A percentile compares a stretch with the other conserved stretches of the same genome.
These are phyloP conservation scores for Castanopsis chinensis DNA, from an alignment of 306 rosid genomes.

Conservation along the genomic window DNA sequence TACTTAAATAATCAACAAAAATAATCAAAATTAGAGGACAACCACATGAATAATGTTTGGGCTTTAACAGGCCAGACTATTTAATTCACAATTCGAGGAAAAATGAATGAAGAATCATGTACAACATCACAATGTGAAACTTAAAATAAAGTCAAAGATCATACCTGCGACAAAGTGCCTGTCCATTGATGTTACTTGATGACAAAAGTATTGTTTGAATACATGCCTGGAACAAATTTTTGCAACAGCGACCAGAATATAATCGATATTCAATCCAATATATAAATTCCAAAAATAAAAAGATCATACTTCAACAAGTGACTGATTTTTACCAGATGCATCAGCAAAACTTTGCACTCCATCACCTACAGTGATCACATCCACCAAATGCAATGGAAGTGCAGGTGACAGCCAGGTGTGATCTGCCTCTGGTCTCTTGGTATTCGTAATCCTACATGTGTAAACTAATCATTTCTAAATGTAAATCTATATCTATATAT, in stretches of 20 bases:
- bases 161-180: constrained; percentile 68
- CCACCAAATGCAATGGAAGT: constrained; percentile 83
- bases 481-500: too few species aligned
- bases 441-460: constrained; percentile 57
- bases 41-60: neutral
- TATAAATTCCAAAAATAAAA: constrained; percentile 1
- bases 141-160: constrained; percentile 27
- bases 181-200: constrained; percentile 60
- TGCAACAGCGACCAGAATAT: constrained; percentile 5
- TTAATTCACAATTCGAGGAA: constrained; percentile 3
- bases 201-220: constrained; percentile 56
- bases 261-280: constrained; percentile 10
- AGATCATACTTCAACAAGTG: constrained; percentile 11
- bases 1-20: neutral
- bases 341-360: constrained; percentile 57
- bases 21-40: neutral
- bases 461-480: constrained; percentile 17
- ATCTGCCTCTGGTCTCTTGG: constrained; percentile 77
- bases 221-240: constrained; percentile 51
- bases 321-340: constrained; percentile 46
- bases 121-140: constrained; percentile 6
- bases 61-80: neutral
- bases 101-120: constrained; percentile 3
- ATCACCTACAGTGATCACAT: constrained; percentile 61
- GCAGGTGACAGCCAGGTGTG: too few species aligned